Conservation (phyloP, 1,284 basidiomycete genomes). For the Afroboletus lepidellus region DNA sequence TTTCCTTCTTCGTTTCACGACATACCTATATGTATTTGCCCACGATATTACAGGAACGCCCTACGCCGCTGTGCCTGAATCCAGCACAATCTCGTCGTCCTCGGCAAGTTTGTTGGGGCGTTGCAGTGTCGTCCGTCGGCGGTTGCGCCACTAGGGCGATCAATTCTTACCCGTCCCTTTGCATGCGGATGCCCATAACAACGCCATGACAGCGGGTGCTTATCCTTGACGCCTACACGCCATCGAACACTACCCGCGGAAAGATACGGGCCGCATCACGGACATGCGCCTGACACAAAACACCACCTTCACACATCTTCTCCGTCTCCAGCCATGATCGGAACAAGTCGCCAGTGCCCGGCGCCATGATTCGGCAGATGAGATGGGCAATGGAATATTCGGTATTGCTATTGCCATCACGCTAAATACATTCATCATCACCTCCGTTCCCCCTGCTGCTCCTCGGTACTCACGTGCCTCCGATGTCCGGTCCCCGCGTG, state of each 20-base stretch:
- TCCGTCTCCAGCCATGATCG: slow-evolving; percentile 9
- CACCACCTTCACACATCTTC: slow-evolving; percentile 5
- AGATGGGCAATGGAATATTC: neutral
- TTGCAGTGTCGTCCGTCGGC: too few relatives aligned
- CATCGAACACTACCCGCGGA: slow-evolving; percentile 8
- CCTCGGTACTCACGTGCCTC: neutral
- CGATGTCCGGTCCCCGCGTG: slow-evolving; percentile 1
- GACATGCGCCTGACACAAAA: neutral
- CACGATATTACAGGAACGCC: slow-evolving; percentile 6
- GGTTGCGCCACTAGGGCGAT: neutral
- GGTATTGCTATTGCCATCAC: neutral
- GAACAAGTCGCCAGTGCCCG: slow-evolving; percentile 6
- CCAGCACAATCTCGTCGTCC: neutral
- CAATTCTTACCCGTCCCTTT: neutral
- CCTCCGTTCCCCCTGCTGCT: neutral
- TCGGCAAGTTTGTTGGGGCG: neutral
- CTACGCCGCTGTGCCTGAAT: slow-evolving; percentile 11
- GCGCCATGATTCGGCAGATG: neutral
- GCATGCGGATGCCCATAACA: slow-evolving; percentile 8
- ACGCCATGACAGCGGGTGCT: slow-evolving; percentile 14
- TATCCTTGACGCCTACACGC: slow-evolving; percentile 9
- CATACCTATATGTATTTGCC: neutral
- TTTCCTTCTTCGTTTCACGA: neutral
- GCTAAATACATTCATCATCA: neutral
- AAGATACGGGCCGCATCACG: slow-evolving; percentile 11